A percentile compares a stretch with the other conserved stretches of the same genome.
These are phyloP conservation scores for Neurospora sp. DNA, from an alignment of 495 filamentous ascomycete genomes.

Conservation along the genomic window DNA sequence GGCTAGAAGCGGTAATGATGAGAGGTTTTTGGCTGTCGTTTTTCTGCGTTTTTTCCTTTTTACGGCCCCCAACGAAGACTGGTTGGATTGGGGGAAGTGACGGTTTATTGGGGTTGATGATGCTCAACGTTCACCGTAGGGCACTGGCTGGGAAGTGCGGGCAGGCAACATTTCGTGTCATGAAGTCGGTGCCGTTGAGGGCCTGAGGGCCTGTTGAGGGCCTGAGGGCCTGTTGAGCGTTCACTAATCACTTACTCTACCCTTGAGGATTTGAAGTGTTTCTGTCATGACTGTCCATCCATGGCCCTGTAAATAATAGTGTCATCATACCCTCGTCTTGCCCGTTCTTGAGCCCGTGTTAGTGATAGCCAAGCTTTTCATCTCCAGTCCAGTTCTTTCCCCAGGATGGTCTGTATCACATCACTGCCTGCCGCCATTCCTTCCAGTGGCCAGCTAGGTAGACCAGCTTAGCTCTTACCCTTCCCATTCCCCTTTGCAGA, in stretches of 20 bases:
- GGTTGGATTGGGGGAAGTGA: not conserved
- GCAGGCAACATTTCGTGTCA: not conserved
- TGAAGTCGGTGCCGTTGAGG: not conserved
- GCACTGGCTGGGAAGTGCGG: not conserved
- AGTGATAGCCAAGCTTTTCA: not conserved
- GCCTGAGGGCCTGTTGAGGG: not conserved
- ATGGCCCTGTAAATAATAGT: not conserved
- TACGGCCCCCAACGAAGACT: not conserved
- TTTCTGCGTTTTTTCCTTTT: conserved; percentile 2
- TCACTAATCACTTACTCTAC: not conserved
- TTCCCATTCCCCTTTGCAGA: not conserved
- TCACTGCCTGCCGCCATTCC: too few species aligned
- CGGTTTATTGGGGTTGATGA: not conserved
- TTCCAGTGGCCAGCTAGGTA: not conserved
- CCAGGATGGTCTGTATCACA: too few species aligned
- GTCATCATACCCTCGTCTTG: not conserved
- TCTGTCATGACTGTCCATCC: not conserved
- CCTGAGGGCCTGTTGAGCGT: not conserved
- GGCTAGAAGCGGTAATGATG: not conserved
- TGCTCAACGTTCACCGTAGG: not conserved
- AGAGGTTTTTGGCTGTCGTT: not conserved
- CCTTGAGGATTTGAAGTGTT: not conserved
- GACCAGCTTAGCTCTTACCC: not conserved
- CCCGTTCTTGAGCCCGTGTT: not conserved
- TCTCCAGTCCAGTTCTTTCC: not conserved